Conservation (phyloP, 768 basidiomycete genomes). For the Collybia sordida region DNA sequence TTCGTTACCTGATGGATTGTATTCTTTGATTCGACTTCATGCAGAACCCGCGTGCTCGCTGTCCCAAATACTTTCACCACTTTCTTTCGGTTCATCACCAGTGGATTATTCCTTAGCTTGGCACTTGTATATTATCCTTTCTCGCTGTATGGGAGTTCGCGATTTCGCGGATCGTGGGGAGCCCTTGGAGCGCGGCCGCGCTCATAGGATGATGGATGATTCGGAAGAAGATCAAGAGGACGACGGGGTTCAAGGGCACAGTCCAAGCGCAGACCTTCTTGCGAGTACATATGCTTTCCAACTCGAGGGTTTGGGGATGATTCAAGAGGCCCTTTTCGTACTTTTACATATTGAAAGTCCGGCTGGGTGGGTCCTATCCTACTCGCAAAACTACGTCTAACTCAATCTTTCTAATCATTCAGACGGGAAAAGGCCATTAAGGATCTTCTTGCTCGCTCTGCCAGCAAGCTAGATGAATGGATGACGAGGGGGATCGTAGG, state of each 20-base stretch:
- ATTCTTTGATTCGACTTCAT: conserved; percentile 76
- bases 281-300: conserved; percentile 86
- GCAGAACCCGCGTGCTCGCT: conserved; percentile 70
- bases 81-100: conserved; percentile 73
- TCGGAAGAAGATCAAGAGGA: conserved; percentile 40
- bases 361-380: conserved; percentile 59
- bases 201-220: conserved; percentile 23
- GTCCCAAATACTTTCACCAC: conserved; percentile 67
- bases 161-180: conserved; percentile 86
- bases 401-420: conserved; percentile 7
- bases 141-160: conserved; percentile 76
- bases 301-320: conserved; percentile 75
- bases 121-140: conserved; percentile 90
- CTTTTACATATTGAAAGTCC: conserved; percentile 84
- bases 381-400: conserved; percentile 15
- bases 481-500: conserved; percentile 68
- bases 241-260: conserved; percentile 68
- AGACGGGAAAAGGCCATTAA: conserved; percentile 85
- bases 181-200: conserved; percentile 27
- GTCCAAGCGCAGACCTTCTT: conserved; percentile 78
- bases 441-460: conserved; percentile 74
- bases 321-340: conserved; percentile 88
- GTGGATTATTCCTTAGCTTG: conserved; percentile 85
- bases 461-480: conserved; percentile 69
- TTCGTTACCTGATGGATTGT: conserved; percentile 68